Conservation (phyloP, 2,329 filamentous ascomycete species). For the Plectosphaerella cucumerina region DNA sequence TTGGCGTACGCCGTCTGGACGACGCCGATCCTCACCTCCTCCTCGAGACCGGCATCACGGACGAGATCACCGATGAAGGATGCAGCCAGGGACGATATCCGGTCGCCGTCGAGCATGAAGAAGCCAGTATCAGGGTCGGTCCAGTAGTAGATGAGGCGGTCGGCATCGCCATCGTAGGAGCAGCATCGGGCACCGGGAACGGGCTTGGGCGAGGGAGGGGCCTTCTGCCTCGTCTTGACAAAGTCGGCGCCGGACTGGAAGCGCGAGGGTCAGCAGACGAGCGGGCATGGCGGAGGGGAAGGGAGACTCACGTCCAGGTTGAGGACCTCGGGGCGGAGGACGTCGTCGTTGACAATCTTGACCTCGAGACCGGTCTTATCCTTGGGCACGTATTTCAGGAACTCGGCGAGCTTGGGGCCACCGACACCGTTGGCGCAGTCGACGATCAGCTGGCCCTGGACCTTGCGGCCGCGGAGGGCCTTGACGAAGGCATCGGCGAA, state of each 20-base stretch:
- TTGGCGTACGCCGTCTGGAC: slow-evolving; percentile 98
- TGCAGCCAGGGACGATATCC: slow-evolving; percentile 90
- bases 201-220: slow-evolving; percentile 78
- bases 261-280: slow-evolving; percentile 1
- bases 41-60: slow-evolving; percentile 70
- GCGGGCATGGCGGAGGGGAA: not conserved
- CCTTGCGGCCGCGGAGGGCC: slow-evolving; percentile 73
- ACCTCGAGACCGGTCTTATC: slow-evolving; percentile 71
- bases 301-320: slow-evolving; percentile 70
- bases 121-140: slow-evolving; percentile 77
- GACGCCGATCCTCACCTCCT: slow-evolving; percentile 84
- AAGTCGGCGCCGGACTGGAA: slow-evolving; percentile 88
- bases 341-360: slow-evolving; percentile 88
- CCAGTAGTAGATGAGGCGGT: slow-evolving; percentile 95
- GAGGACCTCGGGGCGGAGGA: slow-evolving; percentile 81
- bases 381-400: slow-evolving; percentile 76
- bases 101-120: slow-evolving; percentile 91
- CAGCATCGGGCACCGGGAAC: slow-evolving; percentile 74
- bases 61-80: slow-evolving; percentile 90
- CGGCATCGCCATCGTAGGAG: slow-evolving; percentile 92
- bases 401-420: slow-evolving; percentile 80
- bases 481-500: slow-evolving; percentile 78
- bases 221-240: slow-evolving; percentile 94
- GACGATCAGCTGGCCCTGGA: slow-evolving; percentile 72
- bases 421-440: slow-evolving; percentile 98